phyloP scores from a whole-genome alignment of 345 rosid species.

The Salix viminalis region DNA sequence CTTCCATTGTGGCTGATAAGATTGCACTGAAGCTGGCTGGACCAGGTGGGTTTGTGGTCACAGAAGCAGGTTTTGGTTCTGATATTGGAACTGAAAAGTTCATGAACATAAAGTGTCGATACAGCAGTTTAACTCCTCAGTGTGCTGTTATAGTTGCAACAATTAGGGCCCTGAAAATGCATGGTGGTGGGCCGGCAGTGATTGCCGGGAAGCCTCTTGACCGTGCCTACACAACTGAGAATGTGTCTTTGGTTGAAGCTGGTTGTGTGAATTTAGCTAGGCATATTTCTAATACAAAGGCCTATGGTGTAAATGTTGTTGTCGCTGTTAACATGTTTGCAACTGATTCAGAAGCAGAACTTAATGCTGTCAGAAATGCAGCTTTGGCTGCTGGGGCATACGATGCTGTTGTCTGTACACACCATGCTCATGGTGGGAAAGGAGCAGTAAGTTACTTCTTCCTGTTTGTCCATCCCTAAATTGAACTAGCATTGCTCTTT shows the following conservation, averaged over 20 bases:
- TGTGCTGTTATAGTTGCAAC: slow-evolving; percentile 97
- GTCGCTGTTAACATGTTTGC: slow-evolving; percentile 95
- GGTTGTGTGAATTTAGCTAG: slow-evolving; percentile 91
- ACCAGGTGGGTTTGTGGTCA: slow-evolving; percentile 91
- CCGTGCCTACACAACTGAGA: slow-evolving; percentile 77
- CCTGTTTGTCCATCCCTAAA: background rate
- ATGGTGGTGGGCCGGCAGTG: slow-evolving; percentile 95
- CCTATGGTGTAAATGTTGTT: slow-evolving; percentile 87
- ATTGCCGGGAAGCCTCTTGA: slow-evolving; percentile 98
- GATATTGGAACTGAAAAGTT: slow-evolving; percentile 97
- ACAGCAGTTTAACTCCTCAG: slow-evolving; percentile 83
- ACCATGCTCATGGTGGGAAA: slow-evolving; percentile 96
- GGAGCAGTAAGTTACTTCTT: slow-evolving; percentile 69
- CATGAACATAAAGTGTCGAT: slow-evolving; percentile 91
- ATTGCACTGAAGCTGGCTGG: slow-evolving; percentile 95
- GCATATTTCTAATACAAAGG: slow-evolving; percentile 84
- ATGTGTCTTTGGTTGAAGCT: slow-evolving; percentile 83
- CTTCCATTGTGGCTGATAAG: slow-evolving; percentile 94
- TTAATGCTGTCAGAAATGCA: slow-evolving; percentile 75
- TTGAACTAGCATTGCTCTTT: background rate
- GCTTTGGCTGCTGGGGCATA: slow-evolving; percentile 87
- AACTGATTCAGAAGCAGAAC: slow-evolving; percentile 82
- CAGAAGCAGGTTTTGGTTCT: slow-evolving; percentile 98
- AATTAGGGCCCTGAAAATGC: slow-evolving; percentile 97
- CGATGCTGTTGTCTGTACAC: slow-evolving; percentile 87